phyloP scores from a whole-genome alignment of 306 rosid species.

The Pterocarpus macrocarpus region DNA sequence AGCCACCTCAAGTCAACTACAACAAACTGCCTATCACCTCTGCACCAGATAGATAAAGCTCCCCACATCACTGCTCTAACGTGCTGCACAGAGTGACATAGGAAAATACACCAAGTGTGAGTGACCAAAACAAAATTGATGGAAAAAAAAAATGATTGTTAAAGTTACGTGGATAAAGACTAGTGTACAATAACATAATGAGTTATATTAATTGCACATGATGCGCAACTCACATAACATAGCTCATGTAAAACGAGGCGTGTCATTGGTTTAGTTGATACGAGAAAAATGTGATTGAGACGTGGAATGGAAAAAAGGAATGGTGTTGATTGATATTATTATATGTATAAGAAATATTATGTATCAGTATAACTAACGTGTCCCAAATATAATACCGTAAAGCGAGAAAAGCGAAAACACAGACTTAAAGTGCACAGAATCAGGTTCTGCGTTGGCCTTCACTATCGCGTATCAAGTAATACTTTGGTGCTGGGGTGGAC shows the following conservation, averaged over 20 bases:
- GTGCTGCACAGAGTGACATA: neutral
- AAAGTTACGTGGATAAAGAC: neutral
- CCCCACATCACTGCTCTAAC: neutral
- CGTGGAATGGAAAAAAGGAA: neutral
- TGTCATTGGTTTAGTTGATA: neutral
- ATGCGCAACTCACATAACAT: neutral
- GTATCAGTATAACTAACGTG: neutral
- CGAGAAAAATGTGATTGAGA: neutral
- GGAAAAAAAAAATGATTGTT: neutral
- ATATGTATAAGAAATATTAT: too few species aligned
- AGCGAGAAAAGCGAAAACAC: neutral
- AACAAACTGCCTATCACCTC: neutral
- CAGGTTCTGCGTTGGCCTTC: constrained; percentile 29
- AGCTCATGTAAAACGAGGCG: neutral
- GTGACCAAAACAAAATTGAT: neutral
- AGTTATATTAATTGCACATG: constrained; percentile 1
- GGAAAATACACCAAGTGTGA: neutral
- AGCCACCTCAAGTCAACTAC: too few species aligned
- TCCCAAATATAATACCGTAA: neutral
- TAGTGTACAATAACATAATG: neutral
- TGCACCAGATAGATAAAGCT: neutral
- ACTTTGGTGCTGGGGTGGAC: constrained; percentile 4
- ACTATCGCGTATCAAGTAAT: neutral
- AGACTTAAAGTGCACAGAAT: neutral
- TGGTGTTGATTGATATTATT: neutral